Percentiles rank a stretch among this genome's conserved stretches.
These are phyloP conservation scores for Globisporangium parvum DNA, from an alignment of 352 stramenopile genomes.

Conservation along the genomic window DNA sequence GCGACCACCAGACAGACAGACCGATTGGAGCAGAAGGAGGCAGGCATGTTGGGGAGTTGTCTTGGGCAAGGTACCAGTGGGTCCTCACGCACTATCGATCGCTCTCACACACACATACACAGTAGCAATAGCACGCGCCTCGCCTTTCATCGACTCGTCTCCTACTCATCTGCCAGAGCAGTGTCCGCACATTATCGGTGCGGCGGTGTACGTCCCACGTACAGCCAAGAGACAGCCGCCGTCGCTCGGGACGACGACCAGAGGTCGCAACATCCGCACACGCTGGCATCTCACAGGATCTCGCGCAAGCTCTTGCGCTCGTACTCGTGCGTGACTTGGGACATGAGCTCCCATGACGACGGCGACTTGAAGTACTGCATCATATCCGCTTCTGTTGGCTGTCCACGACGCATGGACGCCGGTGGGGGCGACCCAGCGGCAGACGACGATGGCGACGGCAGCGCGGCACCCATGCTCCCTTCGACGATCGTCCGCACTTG, in stretches of 20 bases:
- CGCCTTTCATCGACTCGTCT: too few species aligned
- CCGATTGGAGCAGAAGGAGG: too few species aligned
- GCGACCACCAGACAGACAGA: too few species aligned
- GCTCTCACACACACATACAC: neutral
- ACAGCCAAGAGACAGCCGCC: too few species aligned
- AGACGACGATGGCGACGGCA: slow-evolving; percentile 12
- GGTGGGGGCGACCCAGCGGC: slow-evolving; percentile 6
- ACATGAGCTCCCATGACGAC: slow-evolving; percentile 64
- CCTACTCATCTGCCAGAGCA: too few species aligned
- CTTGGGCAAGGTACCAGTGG: too few species aligned
- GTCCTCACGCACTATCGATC: neutral
- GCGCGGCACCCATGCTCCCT: slow-evolving; percentile 38
- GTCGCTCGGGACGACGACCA: too few species aligned
- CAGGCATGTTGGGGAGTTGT: too few species aligned
- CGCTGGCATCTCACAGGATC: slow-evolving; percentile 5
- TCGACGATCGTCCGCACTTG: slow-evolving; percentile 63
- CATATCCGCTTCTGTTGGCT: slow-evolving; percentile 57
- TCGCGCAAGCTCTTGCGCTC: slow-evolving; percentile 13
- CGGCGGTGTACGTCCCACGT: too few species aligned
- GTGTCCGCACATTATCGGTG: neutral
- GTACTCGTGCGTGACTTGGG: slow-evolving; percentile 59
- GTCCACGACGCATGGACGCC: neutral
- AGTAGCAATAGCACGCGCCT: neutral
- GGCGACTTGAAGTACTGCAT: slow-evolving; percentile 62
- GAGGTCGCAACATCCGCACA: neutral